Base-by-base conservation (phyloP, 495 filamentous ascomycete genomes). In the Aspergillus sclerotiicarbonarius region DNA sequence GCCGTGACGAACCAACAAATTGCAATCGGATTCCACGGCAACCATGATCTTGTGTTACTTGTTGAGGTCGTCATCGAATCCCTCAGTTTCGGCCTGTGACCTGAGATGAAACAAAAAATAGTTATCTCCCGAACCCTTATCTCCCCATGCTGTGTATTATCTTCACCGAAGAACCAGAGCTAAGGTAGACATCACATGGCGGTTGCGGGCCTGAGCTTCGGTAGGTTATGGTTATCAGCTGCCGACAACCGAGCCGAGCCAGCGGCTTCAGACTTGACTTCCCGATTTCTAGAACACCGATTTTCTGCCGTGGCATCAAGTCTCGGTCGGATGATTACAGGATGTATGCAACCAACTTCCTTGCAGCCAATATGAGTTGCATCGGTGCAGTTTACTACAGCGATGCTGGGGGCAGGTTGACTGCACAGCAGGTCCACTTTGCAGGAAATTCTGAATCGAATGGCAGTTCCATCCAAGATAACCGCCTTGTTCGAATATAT, bases 211-310 rank as follows among this genome's bases (percentile, higher is more conserved):
- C 33, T 35, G 33, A 10, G 13, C 33, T 9, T 41, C 13, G 13
- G 37, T 41, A 41, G n/a, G 37, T 41, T 41, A 41, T 41, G 13
- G 37, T n/a, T 41, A 13, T 41, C 37, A 15, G 37, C 37, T 41
- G 37, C 37, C 37, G 37, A 41, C 37, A n/a, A 12, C 37, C 37
- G 37, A 41, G 37, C 37, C 37, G 37, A 41, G n/a, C 37, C 37
- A 41, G 37, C 37, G 37, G 37, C 37, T 41, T 41, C 37, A 41
- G n/a, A n/a, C 37, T 41, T 41, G 37, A 41, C 37, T 41, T 41
- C 2, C 37, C 37, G 37, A 41, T n/a, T 41, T 15, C 37, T n/a
- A 41, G 37, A 41, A 41, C 37, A 41, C 13, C 12, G 37, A 41
- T 15, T 1, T n/a, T n/a, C 13, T 41, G 8, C 37, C 13, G 13